Evolutionary conservation across 1,139 yeast genomes (phyloP).

Genomic region (Keqinozyma sinolaborantium): DNA sequence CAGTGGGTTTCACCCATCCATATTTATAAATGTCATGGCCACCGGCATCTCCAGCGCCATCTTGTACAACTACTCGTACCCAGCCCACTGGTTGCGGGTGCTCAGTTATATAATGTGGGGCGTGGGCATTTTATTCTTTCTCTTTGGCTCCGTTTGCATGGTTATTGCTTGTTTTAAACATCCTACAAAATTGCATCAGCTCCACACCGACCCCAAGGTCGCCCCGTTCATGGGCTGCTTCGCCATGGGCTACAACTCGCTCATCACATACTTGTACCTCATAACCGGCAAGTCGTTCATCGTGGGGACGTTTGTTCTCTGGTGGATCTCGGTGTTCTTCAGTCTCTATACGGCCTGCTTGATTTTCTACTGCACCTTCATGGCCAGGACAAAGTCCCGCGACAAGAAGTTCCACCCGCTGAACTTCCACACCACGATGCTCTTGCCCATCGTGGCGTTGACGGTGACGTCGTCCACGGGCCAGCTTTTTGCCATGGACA

Average conservation of each 20-base stretch:
- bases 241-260: constrained; percentile 73
- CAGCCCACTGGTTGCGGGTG: constrained; percentile 54
- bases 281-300: constrained; percentile 34
- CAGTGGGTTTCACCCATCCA: constrained; percentile 47
- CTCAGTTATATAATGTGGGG: constrained; percentile 57
- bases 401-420: constrained; percentile 19
- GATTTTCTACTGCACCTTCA: constrained; percentile 41
- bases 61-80: constrained; percentile 63
- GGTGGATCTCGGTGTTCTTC: constrained; percentile 63
- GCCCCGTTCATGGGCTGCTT: constrained; percentile 71
- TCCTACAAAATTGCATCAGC: constrained; percentile 27
- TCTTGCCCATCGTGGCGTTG: constrained; percentile 72
- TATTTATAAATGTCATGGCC: constrained; percentile 82
- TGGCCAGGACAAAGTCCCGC: constrained; percentile 21
- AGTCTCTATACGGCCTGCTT: constrained; percentile 59
- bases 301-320: constrained; percentile 50
- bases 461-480: constrained; percentile 75
- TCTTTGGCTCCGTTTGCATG: constrained; percentile 34
- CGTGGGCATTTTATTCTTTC: constrained; percentile 47
- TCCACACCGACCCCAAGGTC: constrained; percentile 43
- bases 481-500: constrained; percentile 42
- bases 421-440: constrained; percentile 39
- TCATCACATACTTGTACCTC: constrained; percentile 51
- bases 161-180: constrained; percentile 31
- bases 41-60: constrained; percentile 67